phyloP scores from a whole-genome alignment of 805 yeast genomes.

The Sugiyamaella smithiae region DNA sequence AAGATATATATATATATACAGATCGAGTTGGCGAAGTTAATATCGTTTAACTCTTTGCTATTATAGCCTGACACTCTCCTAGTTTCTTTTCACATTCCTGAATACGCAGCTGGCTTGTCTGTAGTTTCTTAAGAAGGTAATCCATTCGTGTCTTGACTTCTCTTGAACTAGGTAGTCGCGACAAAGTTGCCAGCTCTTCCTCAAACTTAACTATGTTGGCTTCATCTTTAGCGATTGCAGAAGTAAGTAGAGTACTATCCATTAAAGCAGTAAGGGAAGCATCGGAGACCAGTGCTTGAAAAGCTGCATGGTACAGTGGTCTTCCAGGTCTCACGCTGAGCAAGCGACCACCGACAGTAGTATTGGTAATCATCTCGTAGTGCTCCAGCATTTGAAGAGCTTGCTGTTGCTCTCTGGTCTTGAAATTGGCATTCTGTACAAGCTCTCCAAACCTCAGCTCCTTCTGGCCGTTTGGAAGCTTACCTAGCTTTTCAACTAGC shows the following conservation, averaged over 20 bases:
- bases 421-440: conserved; percentile 32
- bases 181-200: conserved; percentile 62
- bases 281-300: conserved; percentile 60
- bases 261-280: conserved; percentile 52
- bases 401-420: conserved; percentile 42
- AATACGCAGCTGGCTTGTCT: conserved; percentile 53
- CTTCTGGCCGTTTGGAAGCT: conserved; percentile 14
- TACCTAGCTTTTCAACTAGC: conserved; percentile 62
- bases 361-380: conserved; percentile 67
- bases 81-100: conserved; percentile 42
- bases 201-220: conserved; percentile 63
- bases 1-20: conserved; percentile 1
- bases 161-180: conserved; percentile 47
- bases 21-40: not conserved
- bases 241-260: conserved; percentile 59
- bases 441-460: conserved; percentile 24
- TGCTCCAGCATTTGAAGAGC: conserved; percentile 72
- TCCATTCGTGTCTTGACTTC: conserved; percentile 59
- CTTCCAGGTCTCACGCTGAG: conserved; percentile 70
- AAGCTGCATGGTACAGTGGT: conserved; percentile 82
- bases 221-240: conserved; percentile 57
- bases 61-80: conserved; percentile 24
- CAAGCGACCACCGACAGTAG: conserved; percentile 75
- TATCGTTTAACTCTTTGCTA: conserved; percentile 6
- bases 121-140: conserved; percentile 67